A percentile compares a stretch with the other conserved stretches of the same genome.
Evolutionary conservation across 306 rosid species (phyloP).

Genomic region (Astragalus glycyphyllos): DNA sequence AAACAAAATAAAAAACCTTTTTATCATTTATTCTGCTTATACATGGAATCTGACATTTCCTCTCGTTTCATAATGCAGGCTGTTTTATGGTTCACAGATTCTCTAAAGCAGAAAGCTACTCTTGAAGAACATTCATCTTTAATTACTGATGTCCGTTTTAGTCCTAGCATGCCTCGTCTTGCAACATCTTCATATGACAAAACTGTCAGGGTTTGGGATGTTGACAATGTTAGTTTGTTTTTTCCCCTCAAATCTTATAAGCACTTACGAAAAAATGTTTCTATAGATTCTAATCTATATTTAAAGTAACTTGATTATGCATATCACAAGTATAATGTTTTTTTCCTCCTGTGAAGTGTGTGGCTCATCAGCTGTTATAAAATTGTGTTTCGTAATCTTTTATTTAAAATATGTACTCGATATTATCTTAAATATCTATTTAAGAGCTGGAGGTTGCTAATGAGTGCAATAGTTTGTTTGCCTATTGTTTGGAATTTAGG

Average conservation of each 20-base stretch:
- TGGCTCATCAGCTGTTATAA: background rate
- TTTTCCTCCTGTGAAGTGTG: background rate
- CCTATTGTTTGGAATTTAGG: background rate
- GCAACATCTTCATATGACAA: slow-evolving; percentile 97
- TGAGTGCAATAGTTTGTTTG: slow-evolving; percentile 26
- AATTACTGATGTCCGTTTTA: slow-evolving; percentile 95
- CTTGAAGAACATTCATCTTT: slow-evolving; percentile 83
- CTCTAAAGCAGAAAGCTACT: slow-evolving; percentile 69
- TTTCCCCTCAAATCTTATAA: slow-evolving; percentile 8
- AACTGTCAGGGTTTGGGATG: slow-evolving; percentile 99
- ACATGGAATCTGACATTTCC: slow-evolving; percentile 28
- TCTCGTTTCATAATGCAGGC: slow-evolving; percentile 63
- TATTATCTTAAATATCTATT: background rate
- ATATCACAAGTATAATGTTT: background rate
- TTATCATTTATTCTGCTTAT: slow-evolving; percentile 18
- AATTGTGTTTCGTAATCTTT: background rate
- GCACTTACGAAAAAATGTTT: background rate
- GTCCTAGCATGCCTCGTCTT: slow-evolving; percentile 93
- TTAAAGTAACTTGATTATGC: slow-evolving; percentile 20
- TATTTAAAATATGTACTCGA: background rate
- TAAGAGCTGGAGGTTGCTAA: slow-evolving; percentile 12
- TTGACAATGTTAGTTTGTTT: slow-evolving; percentile 76
- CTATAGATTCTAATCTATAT: slow-evolving; percentile 21
- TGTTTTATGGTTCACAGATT: slow-evolving; percentile 88
- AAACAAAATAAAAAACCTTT: slow-evolving; percentile 11